Evolutionary conservation across 1,284 basidiomycete genomes (phyloP), one percentile per base, ranked within the genome.

Genomic region (Rhodotorula sp.): DNA sequence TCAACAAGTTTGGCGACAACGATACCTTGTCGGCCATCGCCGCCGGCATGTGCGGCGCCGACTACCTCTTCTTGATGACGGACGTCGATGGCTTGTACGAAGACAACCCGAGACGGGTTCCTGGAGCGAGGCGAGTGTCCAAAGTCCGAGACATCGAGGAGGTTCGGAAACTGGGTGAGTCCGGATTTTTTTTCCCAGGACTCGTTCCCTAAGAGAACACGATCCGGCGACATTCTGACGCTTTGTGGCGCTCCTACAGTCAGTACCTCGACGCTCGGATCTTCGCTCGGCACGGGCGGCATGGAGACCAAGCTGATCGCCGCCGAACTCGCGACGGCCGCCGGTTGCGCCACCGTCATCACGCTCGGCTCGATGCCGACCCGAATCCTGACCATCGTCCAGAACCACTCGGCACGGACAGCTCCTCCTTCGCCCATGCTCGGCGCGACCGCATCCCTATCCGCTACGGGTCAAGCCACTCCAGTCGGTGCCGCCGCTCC

Each of bases 221-320:
- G 18, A 3, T 22, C 68, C 49, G 26, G 6, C 17, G 22, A 67
- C 64, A 22, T 37, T 37, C 29, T 1, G 48, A 14, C 15, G 10
- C 30, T 42, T 26, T 17, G 46, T 24, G 30, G 46, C 30, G 30
- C 45, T 17, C 12, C 14, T 68, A 26, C 77, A 94, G 95, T 98
- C 5, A 92, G 90, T 77, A 96, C 94, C 0, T 87, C 87, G 4
- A 97, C 94, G 0, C 84, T 95, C 8, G 96, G 95, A 0, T 95
- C 93, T 0, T 91, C 87, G 73, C 86, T 99, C 18, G 96, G 95
- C 0, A 99, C 96, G 3, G 96, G 95, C 1, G 96, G 96, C 8
- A 99, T 99, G 96, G 93, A 96, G 82, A 99, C 96, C 10, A 99
- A 99, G 80, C 87, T 99, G 70, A 96, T 99, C 73, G 95, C 95